A percentile compares a stretch with the other conserved stretches of the same genome.
These are phyloP conservation scores for Raddia guianensis DNA, from an alignment of 176 grass and related monocot species.

Conservation along the genomic window DNA sequence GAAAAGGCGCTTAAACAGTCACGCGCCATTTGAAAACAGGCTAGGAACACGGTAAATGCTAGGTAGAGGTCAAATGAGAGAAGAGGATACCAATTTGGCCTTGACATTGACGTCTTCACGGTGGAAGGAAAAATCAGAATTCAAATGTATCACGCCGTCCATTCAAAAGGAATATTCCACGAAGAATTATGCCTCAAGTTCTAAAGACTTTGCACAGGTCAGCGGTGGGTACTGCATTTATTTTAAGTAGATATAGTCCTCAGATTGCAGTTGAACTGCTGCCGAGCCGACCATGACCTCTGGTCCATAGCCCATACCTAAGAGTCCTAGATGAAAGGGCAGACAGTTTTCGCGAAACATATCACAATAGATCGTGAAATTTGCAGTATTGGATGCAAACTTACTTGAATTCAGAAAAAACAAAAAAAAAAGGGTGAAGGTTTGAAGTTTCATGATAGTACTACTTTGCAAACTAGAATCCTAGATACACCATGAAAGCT, in stretches of 20 bases:
- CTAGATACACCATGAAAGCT: background rate
- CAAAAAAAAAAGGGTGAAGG: too few species aligned
- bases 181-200: conserved; percentile 1
- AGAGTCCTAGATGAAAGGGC: background rate
- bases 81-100: conserved; percentile 18
- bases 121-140: background rate
- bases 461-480: background rate
- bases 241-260: conserved; percentile 19
- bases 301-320: conserved; percentile 32
- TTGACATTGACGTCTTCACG: conserved; percentile 6
- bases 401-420: background rate
- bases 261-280: conserved; percentile 10
- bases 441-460: background rate
- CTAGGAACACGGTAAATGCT: background rate
- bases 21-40: background rate
- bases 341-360: background rate
- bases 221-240: background rate
- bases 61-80: background rate
- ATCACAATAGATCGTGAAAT: background rate
- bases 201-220: background rate
- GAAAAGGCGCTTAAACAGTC: background rate
- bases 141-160: conserved; percentile 12
- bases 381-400: background rate
- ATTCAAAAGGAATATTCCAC: conserved; percentile 15
- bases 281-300: conserved; percentile 27